phyloP scores from a whole-genome alignment of 2,329 filamentous ascomycete species.

The Fonsecaea erecta region DNA sequence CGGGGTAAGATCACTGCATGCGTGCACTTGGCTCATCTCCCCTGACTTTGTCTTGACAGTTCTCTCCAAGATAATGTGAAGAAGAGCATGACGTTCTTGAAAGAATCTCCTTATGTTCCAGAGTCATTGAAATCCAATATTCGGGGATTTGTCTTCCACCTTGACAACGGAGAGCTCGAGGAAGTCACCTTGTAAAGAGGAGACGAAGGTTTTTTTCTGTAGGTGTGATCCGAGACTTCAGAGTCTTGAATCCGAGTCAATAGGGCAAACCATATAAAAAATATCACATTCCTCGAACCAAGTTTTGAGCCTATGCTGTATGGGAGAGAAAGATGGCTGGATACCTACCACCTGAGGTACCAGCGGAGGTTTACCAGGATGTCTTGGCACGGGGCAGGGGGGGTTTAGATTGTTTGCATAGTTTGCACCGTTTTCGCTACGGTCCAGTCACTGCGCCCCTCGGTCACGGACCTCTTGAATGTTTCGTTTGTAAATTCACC shows the following conservation, averaged over 20 bases:
- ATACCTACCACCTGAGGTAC: background rate
- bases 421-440: background rate
- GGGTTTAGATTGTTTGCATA: slow-evolving; percentile 2
- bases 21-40: background rate
- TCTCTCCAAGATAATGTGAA: slow-evolving; percentile 24
- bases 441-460: background rate
- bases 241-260: background rate
- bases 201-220: background rate
- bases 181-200: slow-evolving; percentile 17
- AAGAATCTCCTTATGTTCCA: slow-evolving; percentile 14
- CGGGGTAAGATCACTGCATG: slow-evolving; percentile 7
- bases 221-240: background rate
- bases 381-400: background rate
- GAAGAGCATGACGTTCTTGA: slow-evolving; percentile 23
- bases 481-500: slow-evolving; percentile 16
- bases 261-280: background rate
- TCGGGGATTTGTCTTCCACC: slow-evolving; percentile 22
- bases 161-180: slow-evolving; percentile 21
- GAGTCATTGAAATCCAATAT: slow-evolving; percentile 16
- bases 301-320: background rate
- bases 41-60: background rate
- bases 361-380: background rate
- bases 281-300: background rate
- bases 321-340: background rate
- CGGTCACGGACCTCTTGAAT: background rate